phyloP scores from a whole-genome alignment of 495 filamentous ascomycete species.

The Aspergillus diversus region DNA sequence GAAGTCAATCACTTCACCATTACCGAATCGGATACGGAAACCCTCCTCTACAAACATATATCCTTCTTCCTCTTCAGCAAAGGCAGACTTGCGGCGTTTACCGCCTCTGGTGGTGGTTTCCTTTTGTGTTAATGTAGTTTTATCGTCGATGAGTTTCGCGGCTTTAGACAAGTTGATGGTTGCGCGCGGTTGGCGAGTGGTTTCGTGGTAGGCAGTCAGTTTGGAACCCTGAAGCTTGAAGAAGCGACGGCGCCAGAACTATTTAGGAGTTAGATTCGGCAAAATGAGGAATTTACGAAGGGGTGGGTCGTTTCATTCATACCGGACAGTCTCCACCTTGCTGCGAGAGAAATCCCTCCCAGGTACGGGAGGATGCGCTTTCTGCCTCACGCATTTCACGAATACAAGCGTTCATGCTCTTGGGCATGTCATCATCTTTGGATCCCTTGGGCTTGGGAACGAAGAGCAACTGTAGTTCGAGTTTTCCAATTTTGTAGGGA shows the following conservation, averaged over 20 bases:
- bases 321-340: conserved; percentile 98
- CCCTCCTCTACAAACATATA: conserved; percentile 99
- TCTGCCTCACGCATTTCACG: conserved; percentile 90
- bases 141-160: conserved; percentile 90
- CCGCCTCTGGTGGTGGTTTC: conserved; percentile 74
- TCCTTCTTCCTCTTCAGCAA: conserved; percentile 97
- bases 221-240: conserved; percentile 92
- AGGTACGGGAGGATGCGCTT: conserved; percentile 68
- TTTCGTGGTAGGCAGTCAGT: conserved; percentile 94
- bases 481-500: conserved; percentile 92
- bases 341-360: conserved; percentile 89
- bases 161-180: conserved; percentile 97
- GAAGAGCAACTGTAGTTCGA: conserved; percentile 90
- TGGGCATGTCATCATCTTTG: conserved; percentile 96
- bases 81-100: conserved; percentile 86
- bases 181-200: conserved; percentile 90
- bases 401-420: conserved; percentile 95
- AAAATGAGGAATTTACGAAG: neutral
- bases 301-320: conserved; percentile 46
- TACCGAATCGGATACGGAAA: conserved; percentile 96
- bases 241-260: conserved; percentile 98
- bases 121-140: conserved; percentile 76
- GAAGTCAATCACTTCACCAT: conserved; percentile 97
- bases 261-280: conserved; percentile 32
- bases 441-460: conserved; percentile 88